These are phyloP conservation scores for Delitschia confertaspora DNA, from an alignment of 495 filamentous ascomycete species.

Conservation along the genomic window DNA sequence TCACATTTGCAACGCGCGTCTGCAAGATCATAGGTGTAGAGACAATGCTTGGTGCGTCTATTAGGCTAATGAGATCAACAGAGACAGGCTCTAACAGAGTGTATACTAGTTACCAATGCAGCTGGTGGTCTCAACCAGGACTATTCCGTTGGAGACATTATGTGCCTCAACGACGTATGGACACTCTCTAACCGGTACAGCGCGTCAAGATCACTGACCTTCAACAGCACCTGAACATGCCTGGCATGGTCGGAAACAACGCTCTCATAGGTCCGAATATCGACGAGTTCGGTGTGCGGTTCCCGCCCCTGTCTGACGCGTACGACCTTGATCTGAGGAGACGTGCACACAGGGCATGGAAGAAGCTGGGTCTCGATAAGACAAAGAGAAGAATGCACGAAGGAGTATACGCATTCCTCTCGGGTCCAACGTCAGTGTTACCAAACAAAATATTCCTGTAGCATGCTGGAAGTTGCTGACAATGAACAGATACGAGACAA, in stretches of 20 bases:
- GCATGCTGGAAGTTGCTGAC: slow-evolving; percentile 6
- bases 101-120: slow-evolving; percentile 63
- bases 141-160: slow-evolving; percentile 64
- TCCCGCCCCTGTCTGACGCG: slow-evolving; percentile 65
- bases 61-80: slow-evolving; percentile 1
- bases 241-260: slow-evolving; percentile 60
- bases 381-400: slow-evolving; percentile 52
- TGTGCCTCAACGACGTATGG: slow-evolving; percentile 60
- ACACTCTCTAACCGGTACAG: not conserved
- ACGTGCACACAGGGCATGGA: slow-evolving; percentile 53
- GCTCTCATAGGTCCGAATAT: slow-evolving; percentile 64
- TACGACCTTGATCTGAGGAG: slow-evolving; percentile 63
- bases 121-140: slow-evolving; percentile 63
- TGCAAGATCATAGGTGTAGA: slow-evolving; percentile 60
- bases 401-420: slow-evolving; percentile 67
- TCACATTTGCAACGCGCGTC: slow-evolving; percentile 63
- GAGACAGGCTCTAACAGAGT: slow-evolving; percentile 4
- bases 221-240: slow-evolving; percentile 55
- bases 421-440: slow-evolving; percentile 54
- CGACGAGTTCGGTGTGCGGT: slow-evolving; percentile 59
- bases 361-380: slow-evolving; percentile 37
- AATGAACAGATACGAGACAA: slow-evolving; percentile 56
- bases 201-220: not conserved
- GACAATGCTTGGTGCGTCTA: slow-evolving; percentile 48
- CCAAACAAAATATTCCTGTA: not conserved